phyloP scores from a whole-genome alignment of 371 early-diverging fungal species.

The Apophysomyces ossiformis region DNA sequence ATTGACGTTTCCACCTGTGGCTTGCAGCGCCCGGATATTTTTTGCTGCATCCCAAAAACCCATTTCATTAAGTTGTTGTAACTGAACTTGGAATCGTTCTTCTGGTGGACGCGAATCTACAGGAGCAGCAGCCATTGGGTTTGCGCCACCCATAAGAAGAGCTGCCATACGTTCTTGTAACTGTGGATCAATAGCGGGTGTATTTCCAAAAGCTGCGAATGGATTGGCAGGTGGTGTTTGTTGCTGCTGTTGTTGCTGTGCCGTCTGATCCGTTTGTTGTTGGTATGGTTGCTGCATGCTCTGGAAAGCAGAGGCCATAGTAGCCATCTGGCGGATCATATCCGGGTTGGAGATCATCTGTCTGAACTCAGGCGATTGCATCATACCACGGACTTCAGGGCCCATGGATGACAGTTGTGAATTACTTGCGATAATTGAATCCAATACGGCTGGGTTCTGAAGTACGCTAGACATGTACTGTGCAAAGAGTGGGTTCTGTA shows the following conservation, averaged over 20 bases:
- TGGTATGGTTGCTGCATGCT: slow-evolving; percentile 44
- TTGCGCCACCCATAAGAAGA: slow-evolving; percentile 37
- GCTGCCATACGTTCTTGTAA: slow-evolving; percentile 56
- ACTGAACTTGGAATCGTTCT: slow-evolving; percentile 88
- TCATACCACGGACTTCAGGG: slow-evolving; percentile 84
- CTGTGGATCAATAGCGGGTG: slow-evolving; percentile 51
- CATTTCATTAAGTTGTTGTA: slow-evolving; percentile 96
- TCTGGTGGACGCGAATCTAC: slow-evolving; percentile 75
- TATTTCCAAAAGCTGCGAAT: slow-evolving; percentile 14
- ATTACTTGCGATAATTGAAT: slow-evolving; percentile 80
- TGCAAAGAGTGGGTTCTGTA: slow-evolving; percentile 85
- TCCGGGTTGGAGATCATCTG: slow-evolving; percentile 89
- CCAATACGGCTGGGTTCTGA: slow-evolving; percentile 85
- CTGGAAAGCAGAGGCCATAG: slow-evolving; percentile 74
- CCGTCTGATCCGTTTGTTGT: slow-evolving; percentile 13
- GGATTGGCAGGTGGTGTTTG: slow-evolving; percentile 15
- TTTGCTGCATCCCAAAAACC: slow-evolving; percentile 91
- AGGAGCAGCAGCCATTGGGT: slow-evolving; percentile 34
- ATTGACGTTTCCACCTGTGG: slow-evolving; percentile 90
- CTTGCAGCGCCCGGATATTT: slow-evolving; percentile 88
- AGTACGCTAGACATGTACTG: slow-evolving; percentile 78
- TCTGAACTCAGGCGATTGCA: slow-evolving; percentile 81
- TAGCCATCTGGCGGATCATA: slow-evolving; percentile 76
- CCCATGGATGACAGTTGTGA: slow-evolving; percentile 83
- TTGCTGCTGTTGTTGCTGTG: slow-evolving; percentile 9